Evolutionary conservation across 495 filamentous ascomycete genomes (phyloP).

Genomic region (Penicillium antarcticum): DNA sequence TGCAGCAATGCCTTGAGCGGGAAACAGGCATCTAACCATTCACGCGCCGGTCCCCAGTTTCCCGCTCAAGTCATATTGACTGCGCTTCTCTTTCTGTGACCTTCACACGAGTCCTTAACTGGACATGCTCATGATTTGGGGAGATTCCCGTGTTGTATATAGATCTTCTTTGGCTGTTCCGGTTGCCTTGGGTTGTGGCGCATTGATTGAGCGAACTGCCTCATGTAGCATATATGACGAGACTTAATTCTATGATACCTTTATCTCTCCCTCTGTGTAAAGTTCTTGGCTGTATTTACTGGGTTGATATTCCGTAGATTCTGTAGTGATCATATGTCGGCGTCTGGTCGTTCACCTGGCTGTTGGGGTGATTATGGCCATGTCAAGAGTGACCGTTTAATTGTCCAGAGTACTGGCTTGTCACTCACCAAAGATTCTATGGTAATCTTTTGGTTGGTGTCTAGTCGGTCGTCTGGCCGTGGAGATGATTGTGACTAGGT

Average conservation of each 20-base stretch:
- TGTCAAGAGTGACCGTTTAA: no score
- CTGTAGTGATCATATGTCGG: no score
- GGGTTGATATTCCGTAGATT: no score
- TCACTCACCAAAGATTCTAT: no score
- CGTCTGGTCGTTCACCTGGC: no score
- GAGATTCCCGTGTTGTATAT: conserved; percentile 29
- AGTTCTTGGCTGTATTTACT: no score
- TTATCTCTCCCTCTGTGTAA: conserved; percentile 5
- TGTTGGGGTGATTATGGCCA: no score
- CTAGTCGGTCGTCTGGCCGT: no score
- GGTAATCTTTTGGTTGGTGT: no score
- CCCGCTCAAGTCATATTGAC: background rate
- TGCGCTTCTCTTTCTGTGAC: conserved; percentile 5
- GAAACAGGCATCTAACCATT: background rate
- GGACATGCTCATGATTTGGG: conserved; percentile 25
- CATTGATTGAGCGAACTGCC: conserved; percentile 26
- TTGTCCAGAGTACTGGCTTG: no score
- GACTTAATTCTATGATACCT: conserved; percentile 33
- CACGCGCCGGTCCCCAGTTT: background rate
- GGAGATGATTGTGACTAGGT: no score
- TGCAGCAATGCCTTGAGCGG: conserved; percentile 13
- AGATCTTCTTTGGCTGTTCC: conserved; percentile 26
- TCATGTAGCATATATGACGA: conserved; percentile 36
- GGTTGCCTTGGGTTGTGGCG: conserved; percentile 22
- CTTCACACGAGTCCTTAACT: conserved; percentile 8